Base-by-base conservation (phyloP, 2,329 filamentous ascomycete species). In the Alternaria solani region DNA sequence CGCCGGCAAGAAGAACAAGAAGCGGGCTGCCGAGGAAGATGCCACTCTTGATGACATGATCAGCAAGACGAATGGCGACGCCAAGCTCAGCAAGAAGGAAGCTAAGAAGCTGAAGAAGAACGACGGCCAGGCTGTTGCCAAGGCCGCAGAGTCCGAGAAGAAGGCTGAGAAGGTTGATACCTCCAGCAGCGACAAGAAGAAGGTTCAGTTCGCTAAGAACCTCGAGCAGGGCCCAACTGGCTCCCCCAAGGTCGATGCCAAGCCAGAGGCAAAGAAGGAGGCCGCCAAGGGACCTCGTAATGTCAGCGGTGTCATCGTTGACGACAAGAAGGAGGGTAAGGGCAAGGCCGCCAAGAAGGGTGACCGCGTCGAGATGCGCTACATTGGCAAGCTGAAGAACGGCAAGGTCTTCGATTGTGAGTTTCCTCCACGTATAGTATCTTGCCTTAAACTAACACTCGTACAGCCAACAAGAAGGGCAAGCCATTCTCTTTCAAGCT, bases 41-140 rank as follows among this genome's bases (percentile, higher is more conserved):
- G 85, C 84, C 42, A 80, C 79, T 63, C 89, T 97, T 26, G 94
- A 97, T 72, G 91, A 92, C 67, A 82, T 97, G 80, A 96, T 97
- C 75, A 86, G 89, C 79, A 94, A 95, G 82, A 81, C 82, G 65
- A 85, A 86, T 65, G 87, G 88, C 67, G 90, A 93, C 71, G 78
- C 85, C 69, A 94, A 94, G 84, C 86, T 93, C 65, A 94, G 89
- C 87, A 97, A 97, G 87, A 97, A 97, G 85, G 92, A 98, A 81
- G 87, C 91, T 74, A 98, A 99, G 90, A 97, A 97, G 87, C 87
- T 94, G 67, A 96, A 96, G 89, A 97, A 97, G 87, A 98, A 98
- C 86, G 92, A 96, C 79, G 95, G 94, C 69, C 91, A 97, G 78
- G 89, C 95, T 61, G 88, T 91, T 52, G 72, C 78, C 42, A 73